A percentile compares a stretch with the other conserved stretches of the same genome.
These are phyloP conservation scores for Buddleja alternifolia DNA, from an alignment of 257 asterid species.

Conservation along the genomic window DNA sequence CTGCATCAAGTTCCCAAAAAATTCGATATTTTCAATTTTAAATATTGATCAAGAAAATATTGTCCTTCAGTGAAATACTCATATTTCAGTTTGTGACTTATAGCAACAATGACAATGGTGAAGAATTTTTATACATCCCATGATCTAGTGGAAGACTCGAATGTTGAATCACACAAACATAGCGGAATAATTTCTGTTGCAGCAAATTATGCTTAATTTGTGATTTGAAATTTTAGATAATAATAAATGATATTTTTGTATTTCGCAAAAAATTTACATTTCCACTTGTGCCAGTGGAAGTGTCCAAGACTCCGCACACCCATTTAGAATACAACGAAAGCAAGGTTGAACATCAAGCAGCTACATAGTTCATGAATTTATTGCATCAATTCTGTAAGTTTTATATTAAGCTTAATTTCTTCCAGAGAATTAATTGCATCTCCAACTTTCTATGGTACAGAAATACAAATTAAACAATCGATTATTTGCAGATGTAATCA, in stretches of 20 bases:
- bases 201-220: not conserved
- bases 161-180: too few species aligned
- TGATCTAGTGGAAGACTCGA: not conserved
- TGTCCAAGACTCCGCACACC: not conserved
- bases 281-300: not conserved
- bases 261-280: not conserved
- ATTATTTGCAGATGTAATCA: not conserved
- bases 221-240: not conserved
- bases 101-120: too few species aligned
- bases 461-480: not conserved
- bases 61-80: not conserved
- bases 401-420: not conserved
- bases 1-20: not conserved
- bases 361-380: not conserved
- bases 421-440: not conserved
- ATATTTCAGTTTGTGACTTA: slow-evolving; percentile 5
- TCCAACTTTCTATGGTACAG: slow-evolving; percentile 2
- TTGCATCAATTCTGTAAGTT: too few species aligned
- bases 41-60: not conserved
- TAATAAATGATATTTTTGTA: not conserved
- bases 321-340: not conserved
- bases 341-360: not conserved
- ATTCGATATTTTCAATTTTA: not conserved
- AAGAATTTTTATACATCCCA: slow-evolving; percentile 12
- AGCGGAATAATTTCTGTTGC: not conserved